A percentile compares a stretch with the other conserved stretches of the same genome.
Evolutionary conservation across 768 basidiomycete genomes (phyloP).

Genomic region (Rhodotorula diobovata): DNA sequence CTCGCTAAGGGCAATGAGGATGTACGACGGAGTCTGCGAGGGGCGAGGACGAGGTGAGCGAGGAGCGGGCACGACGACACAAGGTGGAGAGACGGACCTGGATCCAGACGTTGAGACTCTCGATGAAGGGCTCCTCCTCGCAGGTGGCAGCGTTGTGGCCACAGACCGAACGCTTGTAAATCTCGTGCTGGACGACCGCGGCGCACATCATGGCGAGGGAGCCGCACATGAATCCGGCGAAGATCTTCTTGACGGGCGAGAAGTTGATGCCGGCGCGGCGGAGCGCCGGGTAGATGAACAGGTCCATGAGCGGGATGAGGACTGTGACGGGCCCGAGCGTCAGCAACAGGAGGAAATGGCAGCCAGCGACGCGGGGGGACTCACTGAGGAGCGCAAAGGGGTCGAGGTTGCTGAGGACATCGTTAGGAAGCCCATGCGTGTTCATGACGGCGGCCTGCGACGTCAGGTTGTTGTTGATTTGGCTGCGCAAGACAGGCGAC

Average conservation of each 20-base stretch:
- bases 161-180: slow-evolving; percentile 42
- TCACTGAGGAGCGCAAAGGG: slow-evolving; percentile 43
- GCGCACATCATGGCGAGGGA: slow-evolving; percentile 42
- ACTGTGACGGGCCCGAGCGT: slow-evolving; percentile 41
- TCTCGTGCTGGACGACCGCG: slow-evolving; percentile 42
- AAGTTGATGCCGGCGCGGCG: slow-evolving; percentile 40
- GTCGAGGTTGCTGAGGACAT: slow-evolving; percentile 45
- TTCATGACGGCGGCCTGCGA: slow-evolving; percentile 45
- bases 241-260: slow-evolving; percentile 45
- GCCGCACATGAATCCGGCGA: slow-evolving; percentile 44
- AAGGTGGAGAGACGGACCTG: slow-evolving; percentile 28
- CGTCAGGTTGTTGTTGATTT: slow-evolving; percentile 44
- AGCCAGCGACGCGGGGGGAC: slow-evolving; percentile 40
- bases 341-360: slow-evolving; percentile 21
- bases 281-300: slow-evolving; percentile 44
- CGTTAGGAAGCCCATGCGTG: slow-evolving; percentile 45
- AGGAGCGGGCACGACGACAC: not conserved
- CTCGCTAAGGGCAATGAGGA: slow-evolving; percentile 57
- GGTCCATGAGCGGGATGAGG: slow-evolving; percentile 45
- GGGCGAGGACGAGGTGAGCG: not conserved
- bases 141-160: slow-evolving; percentile 43
- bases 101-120: slow-evolving; percentile 44
- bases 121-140: slow-evolving; percentile 32
- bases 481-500: too few relatives aligned
- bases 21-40: slow-evolving; percentile 10